Base-by-base conservation (phyloP, 169 alveolate genomes). In the Cytauxzoon felis region DNA sequence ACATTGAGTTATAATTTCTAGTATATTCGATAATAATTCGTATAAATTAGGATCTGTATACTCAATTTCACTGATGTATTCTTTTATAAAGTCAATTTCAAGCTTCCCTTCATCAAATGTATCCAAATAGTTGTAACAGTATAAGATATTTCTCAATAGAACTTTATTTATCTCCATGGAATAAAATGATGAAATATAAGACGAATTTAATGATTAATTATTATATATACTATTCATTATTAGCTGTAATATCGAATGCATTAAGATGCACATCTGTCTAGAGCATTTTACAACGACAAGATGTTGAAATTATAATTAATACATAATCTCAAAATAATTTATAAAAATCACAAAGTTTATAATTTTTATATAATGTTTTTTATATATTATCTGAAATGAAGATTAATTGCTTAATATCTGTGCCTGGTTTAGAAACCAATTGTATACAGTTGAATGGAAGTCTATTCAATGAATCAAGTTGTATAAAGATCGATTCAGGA, bases 61-160 rank as follows among this genome's bases (percentile, higher is more conserved):
- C 48, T 49, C 4, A 9, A 47, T 7, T 5, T 27, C 54, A 11
- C 32, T 24, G 13, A 69, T 58, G 43, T 29, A 38, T 16, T 16
- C 26, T n/a, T 33, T 40, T 9, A 72, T 72, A 33, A 59, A 70
- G 19, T 40, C 64, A 27, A 60, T 23, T 48, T 58, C 60, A 26
- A 69, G 36, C 52, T 45, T 48, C 13, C 48, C 64, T 65, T 63
- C 49, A 48, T 41, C 71, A 27, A 40, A 40, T 27, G 19, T 11
- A 27, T 69, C 71, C 41, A 69, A 54, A 32, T 49, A 58, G 42
- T 69, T 56, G 45, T 52, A 69, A 36, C 81, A 69, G 26, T 29
- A 41, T 56, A 69, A 24, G 24, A 69, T 69, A 29, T 69, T 69
- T 23, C 71, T 52, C 50, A 69, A 33, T 13, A 69, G 33, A 47